A percentile compares a stretch with the other conserved stretches of the same genome.
Conservation (phyloP, 768 basidiomycete genomes). For the Boletus bicolor region DNA sequence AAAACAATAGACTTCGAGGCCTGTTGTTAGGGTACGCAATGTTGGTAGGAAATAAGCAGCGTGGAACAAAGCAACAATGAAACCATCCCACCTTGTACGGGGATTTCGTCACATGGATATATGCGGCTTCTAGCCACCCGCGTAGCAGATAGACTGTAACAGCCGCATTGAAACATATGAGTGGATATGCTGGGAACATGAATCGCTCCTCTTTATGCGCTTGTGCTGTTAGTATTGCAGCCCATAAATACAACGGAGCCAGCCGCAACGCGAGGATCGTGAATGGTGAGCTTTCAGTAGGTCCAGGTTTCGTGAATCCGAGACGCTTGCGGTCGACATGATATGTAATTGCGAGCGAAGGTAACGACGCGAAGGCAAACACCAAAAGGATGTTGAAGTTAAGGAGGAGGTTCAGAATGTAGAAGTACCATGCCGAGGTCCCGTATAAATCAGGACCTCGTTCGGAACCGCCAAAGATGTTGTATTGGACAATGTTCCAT, state of each 20-base stretch:
- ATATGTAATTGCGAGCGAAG: slow-evolving; percentile 73
- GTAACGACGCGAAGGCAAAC: slow-evolving; percentile 78
- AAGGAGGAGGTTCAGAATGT: slow-evolving; percentile 82
- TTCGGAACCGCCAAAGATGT: slow-evolving; percentile 76
- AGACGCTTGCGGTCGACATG: slow-evolving; percentile 74
- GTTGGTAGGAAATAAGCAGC: slow-evolving; percentile 1
- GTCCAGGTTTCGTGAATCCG: slow-evolving; percentile 46
- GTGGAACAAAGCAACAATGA: background rate
- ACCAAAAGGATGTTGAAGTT: slow-evolving; percentile 91
- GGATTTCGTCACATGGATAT: slow-evolving; percentile 73
- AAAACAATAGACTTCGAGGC: slow-evolving; percentile 77
- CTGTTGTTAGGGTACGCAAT: slow-evolving; percentile 36
- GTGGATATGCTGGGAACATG: slow-evolving; percentile 90
- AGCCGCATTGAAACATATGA: slow-evolving; percentile 93
- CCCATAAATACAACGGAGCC: slow-evolving; percentile 92
- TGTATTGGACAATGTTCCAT: slow-evolving; percentile 93
- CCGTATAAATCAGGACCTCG: slow-evolving; percentile 94
- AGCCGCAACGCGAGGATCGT: slow-evolving; percentile 72
- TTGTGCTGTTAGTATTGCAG: slow-evolving; percentile 72
- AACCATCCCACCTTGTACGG: slow-evolving; percentile 68
- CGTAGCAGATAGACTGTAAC: slow-evolving; percentile 81
- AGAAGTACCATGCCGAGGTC: slow-evolving; percentile 83
- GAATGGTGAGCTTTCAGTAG: slow-evolving; percentile 74
- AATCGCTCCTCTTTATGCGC: slow-evolving; percentile 99
- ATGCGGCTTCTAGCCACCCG: slow-evolving; percentile 81